These are phyloP conservation scores for Pouteria glomerata DNA, from an alignment of 148 eudicot genomes.

Conservation along the genomic window DNA sequence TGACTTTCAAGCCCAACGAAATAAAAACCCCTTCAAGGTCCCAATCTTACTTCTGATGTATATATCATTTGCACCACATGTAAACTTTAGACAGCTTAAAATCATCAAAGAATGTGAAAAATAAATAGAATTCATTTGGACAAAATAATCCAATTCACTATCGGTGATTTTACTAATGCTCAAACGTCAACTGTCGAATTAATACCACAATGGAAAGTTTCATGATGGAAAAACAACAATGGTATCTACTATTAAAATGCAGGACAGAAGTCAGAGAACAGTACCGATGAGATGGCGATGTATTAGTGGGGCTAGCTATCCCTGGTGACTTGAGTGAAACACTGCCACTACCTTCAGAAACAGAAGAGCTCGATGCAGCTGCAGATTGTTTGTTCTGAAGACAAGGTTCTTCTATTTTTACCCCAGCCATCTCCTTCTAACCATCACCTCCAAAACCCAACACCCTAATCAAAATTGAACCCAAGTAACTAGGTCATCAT, in stretches of 20 bases:
- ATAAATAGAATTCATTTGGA: background rate
- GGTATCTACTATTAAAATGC: background rate
- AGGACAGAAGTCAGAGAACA: slow-evolving; percentile 5
- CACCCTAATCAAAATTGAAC: slow-evolving; percentile 17
- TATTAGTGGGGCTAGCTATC: slow-evolving; percentile 53
- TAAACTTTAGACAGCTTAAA: background rate
- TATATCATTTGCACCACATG: background rate
- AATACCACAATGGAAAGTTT: background rate
- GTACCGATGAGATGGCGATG: slow-evolving; percentile 76
- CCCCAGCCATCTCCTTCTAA: slow-evolving; percentile 45
- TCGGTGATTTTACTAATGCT: background rate
- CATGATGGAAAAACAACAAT: too few species aligned
- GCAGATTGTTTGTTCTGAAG: slow-evolving; percentile 74
- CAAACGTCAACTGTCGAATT: background rate
- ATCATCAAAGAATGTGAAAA: background rate
- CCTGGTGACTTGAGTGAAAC: slow-evolving; percentile 60
- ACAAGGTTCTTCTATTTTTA: slow-evolving; percentile 51
- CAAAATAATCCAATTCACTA: background rate
- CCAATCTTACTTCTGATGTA: background rate
- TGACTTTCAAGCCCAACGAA: background rate
- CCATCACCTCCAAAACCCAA: slow-evolving; percentile 21
- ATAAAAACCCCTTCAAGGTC: background rate
- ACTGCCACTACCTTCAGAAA: slow-evolving; percentile 67
- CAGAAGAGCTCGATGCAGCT: slow-evolving; percentile 66
- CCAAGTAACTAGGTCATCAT: background rate